Evolutionary conservation across 2,329 filamentous ascomycete genomes (phyloP), one percentile per base, ranked within the genome.

Genomic region (Curvularia eragrostidis): DNA sequence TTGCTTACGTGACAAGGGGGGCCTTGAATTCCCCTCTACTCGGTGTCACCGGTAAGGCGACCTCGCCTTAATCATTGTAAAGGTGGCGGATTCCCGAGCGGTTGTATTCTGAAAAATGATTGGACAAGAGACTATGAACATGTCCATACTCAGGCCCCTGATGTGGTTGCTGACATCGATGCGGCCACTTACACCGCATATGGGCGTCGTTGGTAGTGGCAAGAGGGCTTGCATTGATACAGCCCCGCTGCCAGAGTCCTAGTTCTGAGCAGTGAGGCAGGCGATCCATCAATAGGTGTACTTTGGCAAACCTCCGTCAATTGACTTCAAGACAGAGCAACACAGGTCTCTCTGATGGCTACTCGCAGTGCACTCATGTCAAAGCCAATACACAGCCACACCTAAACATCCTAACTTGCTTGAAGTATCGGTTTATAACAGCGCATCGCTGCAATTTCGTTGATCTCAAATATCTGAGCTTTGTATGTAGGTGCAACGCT

Each of bases 1-100:
- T 26, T n/a, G 49, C 49, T 54, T 49, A 46, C 46, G 23, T 12
- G 18, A 36, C 44, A 34, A 13, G 30, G 54, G 48, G n/a, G 32
- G 41, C 50, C 49, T 60, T 48, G 18, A 26, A n/a, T 8, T 21
- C 18, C 15, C 23, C 30, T 24, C 28, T 19, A 13, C 21, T 48
- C 48, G 42, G 43, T 43, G 7, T n/a, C 13, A 24, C 56, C 36
- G 43, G 21, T 26, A 15, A 10, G 15, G 32, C 8, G 10, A 6
- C 15, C 19, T 36, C 28, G 9, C 19, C 19, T 18, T 19, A 23
- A 18, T 24, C 15, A 13, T 18, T 36, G 32, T 36, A 21, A 38
- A 36, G 19, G 15, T 48, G 19, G 19, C 8, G 18, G 30, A 7
- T 26, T 5, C 15, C 32, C 21, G 8, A 24, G 19, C 15, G 21